phyloP scores from a whole-genome alignment of 768 basidiomycete species.

The Lentinula lateritia region DNA sequence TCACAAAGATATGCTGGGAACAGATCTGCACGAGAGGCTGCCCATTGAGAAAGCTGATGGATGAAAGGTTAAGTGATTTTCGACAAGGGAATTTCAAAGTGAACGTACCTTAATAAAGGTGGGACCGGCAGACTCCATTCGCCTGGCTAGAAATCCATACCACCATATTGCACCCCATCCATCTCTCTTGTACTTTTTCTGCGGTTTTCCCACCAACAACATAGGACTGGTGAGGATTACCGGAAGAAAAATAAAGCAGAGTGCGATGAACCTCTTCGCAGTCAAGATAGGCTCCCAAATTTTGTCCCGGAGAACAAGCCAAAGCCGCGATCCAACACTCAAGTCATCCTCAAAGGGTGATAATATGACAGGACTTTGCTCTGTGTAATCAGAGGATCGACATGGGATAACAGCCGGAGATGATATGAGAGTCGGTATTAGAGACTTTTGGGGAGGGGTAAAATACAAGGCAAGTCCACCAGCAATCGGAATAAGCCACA shows the following conservation, averaged over 20 bases:
- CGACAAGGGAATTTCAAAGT: not conserved
- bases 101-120: constrained; percentile 87
- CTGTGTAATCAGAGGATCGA: constrained; percentile 16
- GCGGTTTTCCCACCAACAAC: constrained; percentile 62
- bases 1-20: constrained; percentile 87
- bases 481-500: constrained; percentile 55
- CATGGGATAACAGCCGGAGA: constrained; percentile 41
- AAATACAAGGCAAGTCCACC: constrained; percentile 51
- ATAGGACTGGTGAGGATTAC: constrained; percentile 82
- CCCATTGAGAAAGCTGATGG: constrained; percentile 92
- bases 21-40: constrained; percentile 89
- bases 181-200: constrained; percentile 58
- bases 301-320: constrained; percentile 42
- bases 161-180: constrained; percentile 96
- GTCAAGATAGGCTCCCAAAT: constrained; percentile 87
- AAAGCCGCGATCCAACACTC: constrained; percentile 39
- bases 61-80: constrained; percentile 11
- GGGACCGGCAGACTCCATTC: constrained; percentile 94
- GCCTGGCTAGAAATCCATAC: constrained; percentile 73
- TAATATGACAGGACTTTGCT: constrained; percentile 34
- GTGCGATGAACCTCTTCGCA: constrained; percentile 73
- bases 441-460: constrained; percentile 34
- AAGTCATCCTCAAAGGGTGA: constrained; percentile 65
- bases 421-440: constrained; percentile 44
- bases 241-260: constrained; percentile 81